Evolutionary conservation across 768 basidiomycete species (phyloP), one percentile per base, ranked within the genome.

Genomic region (Phanerochaete carnosa): DNA sequence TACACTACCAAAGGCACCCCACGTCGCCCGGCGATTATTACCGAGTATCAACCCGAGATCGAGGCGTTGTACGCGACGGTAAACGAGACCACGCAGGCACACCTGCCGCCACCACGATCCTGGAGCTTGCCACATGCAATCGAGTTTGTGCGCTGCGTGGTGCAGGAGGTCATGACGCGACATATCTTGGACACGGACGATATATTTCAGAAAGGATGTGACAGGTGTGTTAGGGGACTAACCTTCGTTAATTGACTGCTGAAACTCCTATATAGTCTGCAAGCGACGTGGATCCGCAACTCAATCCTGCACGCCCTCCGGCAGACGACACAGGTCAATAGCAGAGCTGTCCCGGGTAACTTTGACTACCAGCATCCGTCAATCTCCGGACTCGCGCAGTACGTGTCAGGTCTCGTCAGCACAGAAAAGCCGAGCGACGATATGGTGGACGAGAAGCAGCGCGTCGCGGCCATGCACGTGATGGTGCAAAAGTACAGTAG

Each of bases 1-100:
- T 75, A 75, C 51, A 81, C 79, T 0, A 68, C 74, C 1, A 83
- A 83, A 66, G 70, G 70, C 28, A 77, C 76, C 0, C 64, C 75
- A 0, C 69, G 75, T 22, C 73, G 80, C 9, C 71, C 72, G 26
- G 70, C 68, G 12, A 72, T 78, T 25, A 64, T 80, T 32, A 66
- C 66, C 13, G 67, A 71, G 0, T 80, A 82, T 60, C 70, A 69
- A 9, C 56, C 64, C 0, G 81, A 83, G 54, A 80, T 80, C 57
- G 68, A 77, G 19, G 68, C 65, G 0, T 37, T 74, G 16, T 80
- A 80, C 55, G 64, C 65, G 0, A 55, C 60, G 0, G 65, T 75
- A 6, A 72, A 74, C 15, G 67, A 75, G 39, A 67, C 67, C 1
- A 69, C 76, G 1, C 65, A 73, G 26, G 68, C 71, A 1, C 70